These are phyloP conservation scores for Orbilia brochopaga DNA, from an alignment of 2,329 filamentous ascomycete genomes.

Conservation along the genomic window DNA sequence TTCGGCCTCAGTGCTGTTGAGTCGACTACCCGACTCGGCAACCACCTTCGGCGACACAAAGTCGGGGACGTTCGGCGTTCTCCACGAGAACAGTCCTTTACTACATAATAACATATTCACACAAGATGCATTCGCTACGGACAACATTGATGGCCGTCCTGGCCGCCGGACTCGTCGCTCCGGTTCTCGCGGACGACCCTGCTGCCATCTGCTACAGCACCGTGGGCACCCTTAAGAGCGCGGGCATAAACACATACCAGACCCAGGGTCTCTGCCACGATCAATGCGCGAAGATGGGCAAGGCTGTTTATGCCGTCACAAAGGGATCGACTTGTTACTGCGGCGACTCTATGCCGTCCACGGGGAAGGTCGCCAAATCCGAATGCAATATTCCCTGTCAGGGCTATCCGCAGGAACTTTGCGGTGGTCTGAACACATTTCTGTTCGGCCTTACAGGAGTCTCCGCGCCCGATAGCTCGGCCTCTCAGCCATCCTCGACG, in stretches of 20 bases:
- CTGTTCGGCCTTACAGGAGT: slow-evolving; percentile 42
- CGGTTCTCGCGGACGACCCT: slow-evolving; percentile 13
- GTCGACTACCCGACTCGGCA: neutral
- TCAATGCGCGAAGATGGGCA: slow-evolving; percentile 16
- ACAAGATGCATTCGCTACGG: slow-evolving; percentile 40
- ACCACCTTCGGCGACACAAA: slow-evolving; percentile 14
- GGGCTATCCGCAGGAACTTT: slow-evolving; percentile 68
- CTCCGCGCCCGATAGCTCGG: slow-evolving; percentile 34
- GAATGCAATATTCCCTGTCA: slow-evolving; percentile 72
- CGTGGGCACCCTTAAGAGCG: slow-evolving; percentile 26
- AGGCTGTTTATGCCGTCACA: slow-evolving; percentile 68
- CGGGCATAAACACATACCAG: slow-evolving; percentile 45
- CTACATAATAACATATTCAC: slow-evolving; percentile 2
- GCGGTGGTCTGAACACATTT: slow-evolving; percentile 59
- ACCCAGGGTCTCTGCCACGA: slow-evolving; percentile 32
- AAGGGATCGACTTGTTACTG: slow-evolving; percentile 73
- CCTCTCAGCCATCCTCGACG: neutral
- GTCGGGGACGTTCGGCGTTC: slow-evolving; percentile 18
- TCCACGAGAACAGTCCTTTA: slow-evolving; percentile 1
- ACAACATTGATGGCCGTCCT: slow-evolving; percentile 25
- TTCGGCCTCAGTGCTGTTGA: neutral
- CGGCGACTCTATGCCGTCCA: slow-evolving; percentile 71
- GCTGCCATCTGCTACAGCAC: slow-evolving; percentile 28
- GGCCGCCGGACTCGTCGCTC: slow-evolving; percentile 31
- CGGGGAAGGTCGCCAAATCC: slow-evolving; percentile 64